These are phyloP conservation scores for Phytophthora palmivora DNA, from an alignment of 352 stramenopile species.

Conservation along the genomic window DNA sequence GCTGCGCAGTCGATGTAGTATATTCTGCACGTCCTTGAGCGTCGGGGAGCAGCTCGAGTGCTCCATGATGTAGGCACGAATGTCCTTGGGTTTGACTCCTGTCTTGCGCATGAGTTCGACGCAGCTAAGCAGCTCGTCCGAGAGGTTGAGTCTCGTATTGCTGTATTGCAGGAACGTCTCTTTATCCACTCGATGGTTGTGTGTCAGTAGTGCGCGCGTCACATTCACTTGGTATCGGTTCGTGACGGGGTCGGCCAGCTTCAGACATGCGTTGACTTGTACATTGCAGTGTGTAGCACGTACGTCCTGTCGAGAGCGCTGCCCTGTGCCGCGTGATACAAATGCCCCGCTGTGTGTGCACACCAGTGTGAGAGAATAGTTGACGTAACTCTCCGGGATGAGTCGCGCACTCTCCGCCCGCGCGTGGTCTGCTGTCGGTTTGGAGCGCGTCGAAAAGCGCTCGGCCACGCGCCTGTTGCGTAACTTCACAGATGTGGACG, in stretches of 20 bases:
- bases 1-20: constrained; percentile 32
- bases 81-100: constrained; percentile 39
- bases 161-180: constrained; percentile 48
- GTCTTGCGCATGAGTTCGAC: constrained; percentile 49
- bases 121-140: constrained; percentile 34
- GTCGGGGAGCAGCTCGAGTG: constrained; percentile 42
- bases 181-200: constrained; percentile 44
- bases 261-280: constrained; percentile 47
- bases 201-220: constrained; percentile 37
- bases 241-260: constrained; percentile 33
- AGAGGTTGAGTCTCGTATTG: constrained; percentile 38
- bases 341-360: constrained; percentile 48
- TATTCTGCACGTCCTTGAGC: constrained; percentile 49
- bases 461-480: constrained; percentile 39
- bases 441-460: constrained; percentile 6
- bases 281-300: constrained; percentile 40
- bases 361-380: constrained; percentile 49
- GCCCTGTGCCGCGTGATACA: constrained; percentile 38
- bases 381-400: constrained; percentile 42
- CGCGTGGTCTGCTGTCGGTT: constrained; percentile 5
- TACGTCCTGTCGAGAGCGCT: constrained; percentile 40
- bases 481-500: constrained; percentile 44
- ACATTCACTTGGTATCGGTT: constrained; percentile 41
- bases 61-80: constrained; percentile 41
- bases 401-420: constrained; percentile 16